Evolutionary conservation across 495 filamentous ascomycete species (phyloP), one percentile per base, ranked within the genome.

Genomic region (Aspergillus mulundensis): DNA sequence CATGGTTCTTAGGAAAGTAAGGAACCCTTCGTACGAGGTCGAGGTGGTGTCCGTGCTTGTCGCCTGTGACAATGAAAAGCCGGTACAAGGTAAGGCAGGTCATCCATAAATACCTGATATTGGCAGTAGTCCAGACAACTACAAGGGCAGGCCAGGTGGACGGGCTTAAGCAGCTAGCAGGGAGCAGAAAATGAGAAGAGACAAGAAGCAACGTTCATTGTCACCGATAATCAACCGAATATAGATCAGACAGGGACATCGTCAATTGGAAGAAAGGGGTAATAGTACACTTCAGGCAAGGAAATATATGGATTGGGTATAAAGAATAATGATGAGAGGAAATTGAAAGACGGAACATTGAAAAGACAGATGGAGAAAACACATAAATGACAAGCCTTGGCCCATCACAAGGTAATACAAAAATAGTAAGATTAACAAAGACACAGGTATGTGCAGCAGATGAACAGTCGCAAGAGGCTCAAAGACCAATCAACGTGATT

Each of bases 251-350:
- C 54, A 60, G 57, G 56, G 56, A 45, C 59, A 60, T 62, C 56
- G 47, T 59, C 28, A 64, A 54, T 43, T 25, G 15, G 57, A 56
- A 54, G 15, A 47, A 42, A 50, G 51, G 20, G 44, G 25, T 64
- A 64, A 57, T 72, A 64, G 70, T 72, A 74, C 71, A 74, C 50
- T 58, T 48, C 53, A 44, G 49, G 23, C 18, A 50, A 57, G 38
- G 25, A 56, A 59, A 65, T 60, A 64, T 62, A 63, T 71, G 66
- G 67, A 66, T 60, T 61, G 69, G 63, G 64, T 67, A 69, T 70
- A 71, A 63, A 53, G 45, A 55, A 63, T 19, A 64, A 58, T 42
- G 41, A 56, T 41, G 44, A 48, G 51, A 51, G 32, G 34, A 44
- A 56, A 63, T 43, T 32, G 54, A 59, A 48, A 43, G 57, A 63